Evolutionary conservation across 768 basidiomycete species (phyloP).

Genomic region (Russula lepida): DNA sequence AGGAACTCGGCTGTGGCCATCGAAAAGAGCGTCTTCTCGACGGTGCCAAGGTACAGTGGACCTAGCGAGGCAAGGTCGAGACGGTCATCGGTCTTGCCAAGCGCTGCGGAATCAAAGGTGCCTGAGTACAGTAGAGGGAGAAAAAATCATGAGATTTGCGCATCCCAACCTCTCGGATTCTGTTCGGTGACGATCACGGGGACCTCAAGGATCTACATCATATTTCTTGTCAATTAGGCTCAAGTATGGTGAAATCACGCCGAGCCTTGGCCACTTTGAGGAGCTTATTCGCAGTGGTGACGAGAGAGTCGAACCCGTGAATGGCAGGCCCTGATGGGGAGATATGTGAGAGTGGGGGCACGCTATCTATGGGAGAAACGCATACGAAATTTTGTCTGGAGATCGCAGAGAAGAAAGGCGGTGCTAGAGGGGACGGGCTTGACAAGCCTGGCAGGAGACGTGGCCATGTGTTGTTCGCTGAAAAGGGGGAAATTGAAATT

Average conservation of each 20-base stretch:
- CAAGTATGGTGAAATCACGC: neutral
- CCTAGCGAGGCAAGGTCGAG: slow-evolving; percentile 34
- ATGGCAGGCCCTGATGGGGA: slow-evolving; percentile 40
- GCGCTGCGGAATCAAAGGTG: slow-evolving; percentile 45
- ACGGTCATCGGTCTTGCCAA: slow-evolving; percentile 21
- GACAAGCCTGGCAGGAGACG: slow-evolving; percentile 22
- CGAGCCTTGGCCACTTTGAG: slow-evolving; percentile 62
- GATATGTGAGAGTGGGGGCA: no score
- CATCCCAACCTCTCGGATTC: slow-evolving; percentile 58
- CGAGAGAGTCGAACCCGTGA: slow-evolving; percentile 62
- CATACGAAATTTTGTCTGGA: slow-evolving; percentile 71
- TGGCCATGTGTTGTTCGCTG: neutral
- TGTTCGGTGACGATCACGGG: slow-evolving; percentile 81
- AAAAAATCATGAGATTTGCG: neutral
- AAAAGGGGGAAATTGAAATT: neutral
- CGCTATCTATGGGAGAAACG: neutral
- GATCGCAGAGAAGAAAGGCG: slow-evolving; percentile 75
- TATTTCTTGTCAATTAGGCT: neutral
- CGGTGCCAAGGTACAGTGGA: slow-evolving; percentile 47
- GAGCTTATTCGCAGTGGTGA: slow-evolving; percentile 66
- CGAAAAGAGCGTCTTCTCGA: slow-evolving; percentile 77
- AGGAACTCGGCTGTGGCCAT: slow-evolving; percentile 72
- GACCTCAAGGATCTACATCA: slow-evolving; percentile 47
- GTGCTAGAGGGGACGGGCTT: slow-evolving; percentile 35
- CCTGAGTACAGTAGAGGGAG: slow-evolving; percentile 62